Evolutionary conservation across 805 yeast genomes (phyloP).

Genomic region (Saccharomyces jurei): DNA sequence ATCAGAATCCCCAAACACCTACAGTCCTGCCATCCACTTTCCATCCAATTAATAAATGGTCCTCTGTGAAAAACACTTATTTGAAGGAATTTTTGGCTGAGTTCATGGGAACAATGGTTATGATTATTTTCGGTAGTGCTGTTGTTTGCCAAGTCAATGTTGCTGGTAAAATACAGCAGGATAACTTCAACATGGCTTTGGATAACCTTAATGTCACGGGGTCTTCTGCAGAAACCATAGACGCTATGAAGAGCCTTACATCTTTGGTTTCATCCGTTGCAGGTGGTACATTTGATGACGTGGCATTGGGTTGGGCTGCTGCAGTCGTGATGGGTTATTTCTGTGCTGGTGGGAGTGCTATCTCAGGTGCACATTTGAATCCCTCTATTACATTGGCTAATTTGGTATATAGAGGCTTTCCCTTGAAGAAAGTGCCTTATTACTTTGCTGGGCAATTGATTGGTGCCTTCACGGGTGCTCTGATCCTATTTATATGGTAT

Average conservation of each 20-base stretch:
- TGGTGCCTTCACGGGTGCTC: constrained; percentile 43
- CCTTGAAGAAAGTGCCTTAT: constrained; percentile 39
- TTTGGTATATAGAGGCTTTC: constrained; percentile 45
- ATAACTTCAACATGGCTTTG: constrained; percentile 9
- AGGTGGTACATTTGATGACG: constrained; percentile 36
- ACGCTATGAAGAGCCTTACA: constrained; percentile 9
- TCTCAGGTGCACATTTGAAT: constrained; percentile 52
- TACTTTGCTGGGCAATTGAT: constrained; percentile 41
- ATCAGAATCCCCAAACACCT: constrained; percentile 33
- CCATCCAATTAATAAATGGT: constrained; percentile 32
- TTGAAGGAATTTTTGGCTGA: constrained; percentile 45
- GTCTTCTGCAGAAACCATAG: constrained; percentile 1
- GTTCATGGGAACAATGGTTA: constrained; percentile 41
- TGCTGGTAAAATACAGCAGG: constrained; percentile 25
- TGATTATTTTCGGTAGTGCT: constrained; percentile 42
- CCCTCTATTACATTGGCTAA: constrained; percentile 44
- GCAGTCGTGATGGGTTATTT: constrained; percentile 46
- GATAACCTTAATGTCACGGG: constrained; percentile 1
- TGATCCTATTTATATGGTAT: constrained; percentile 39
- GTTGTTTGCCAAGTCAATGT: constrained; percentile 39
- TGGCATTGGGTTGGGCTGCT: constrained; percentile 46
- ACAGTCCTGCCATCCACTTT: constrained; percentile 32
- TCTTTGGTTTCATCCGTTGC: constrained; percentile 17
- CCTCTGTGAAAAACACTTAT: constrained; percentile 27
- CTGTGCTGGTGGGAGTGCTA: constrained; percentile 41